A percentile compares a stretch with the other conserved stretches of the same genome.
Conservation (phyloP, 306 rosid species). For the Astragalus membranaceus region DNA sequence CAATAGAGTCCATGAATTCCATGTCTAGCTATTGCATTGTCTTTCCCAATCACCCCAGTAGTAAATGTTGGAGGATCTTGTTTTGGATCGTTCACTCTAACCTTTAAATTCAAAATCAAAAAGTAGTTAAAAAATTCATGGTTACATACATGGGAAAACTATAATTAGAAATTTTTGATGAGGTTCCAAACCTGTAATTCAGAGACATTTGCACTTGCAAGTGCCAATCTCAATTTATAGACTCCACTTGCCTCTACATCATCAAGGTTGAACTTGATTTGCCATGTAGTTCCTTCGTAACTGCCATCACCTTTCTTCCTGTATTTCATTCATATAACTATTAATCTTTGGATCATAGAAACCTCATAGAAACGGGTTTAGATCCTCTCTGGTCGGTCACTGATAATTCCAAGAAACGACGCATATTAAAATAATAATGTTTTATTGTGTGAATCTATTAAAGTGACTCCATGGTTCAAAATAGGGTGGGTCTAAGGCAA, state of each 20-base stretch:
- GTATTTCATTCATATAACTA: background rate
- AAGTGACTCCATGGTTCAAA: too few relatives aligned
- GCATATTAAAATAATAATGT: too few relatives aligned
- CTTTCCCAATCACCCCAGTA: constrained; percentile 73
- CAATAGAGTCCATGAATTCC: constrained; percentile 90
- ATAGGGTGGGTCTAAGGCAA: too few relatives aligned
- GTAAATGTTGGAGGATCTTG: constrained; percentile 56
- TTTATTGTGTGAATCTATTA: too few relatives aligned
- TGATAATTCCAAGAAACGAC: too few relatives aligned
- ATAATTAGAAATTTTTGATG: background rate
- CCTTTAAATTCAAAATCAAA: constrained; percentile 25
- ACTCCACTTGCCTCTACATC: constrained; percentile 27
- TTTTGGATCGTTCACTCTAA: constrained; percentile 55
- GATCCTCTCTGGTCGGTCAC: too few relatives aligned
- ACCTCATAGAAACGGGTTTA: too few relatives aligned
- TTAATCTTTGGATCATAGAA: background rate
- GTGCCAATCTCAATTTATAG: constrained; percentile 61
- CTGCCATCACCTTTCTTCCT: constrained; percentile 55
- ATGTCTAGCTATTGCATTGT: constrained; percentile 81
- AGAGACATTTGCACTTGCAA: constrained; percentile 63
- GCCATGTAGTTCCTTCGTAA: constrained; percentile 90
- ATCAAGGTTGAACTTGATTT: constrained; percentile 57
- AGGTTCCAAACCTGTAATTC: constrained; percentile 56
- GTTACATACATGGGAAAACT: too few relatives aligned
- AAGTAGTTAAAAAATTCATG: too few relatives aligned